Conservation (phyloP, 164 flowering plant species). For the Buxus sempervirens region DNA sequence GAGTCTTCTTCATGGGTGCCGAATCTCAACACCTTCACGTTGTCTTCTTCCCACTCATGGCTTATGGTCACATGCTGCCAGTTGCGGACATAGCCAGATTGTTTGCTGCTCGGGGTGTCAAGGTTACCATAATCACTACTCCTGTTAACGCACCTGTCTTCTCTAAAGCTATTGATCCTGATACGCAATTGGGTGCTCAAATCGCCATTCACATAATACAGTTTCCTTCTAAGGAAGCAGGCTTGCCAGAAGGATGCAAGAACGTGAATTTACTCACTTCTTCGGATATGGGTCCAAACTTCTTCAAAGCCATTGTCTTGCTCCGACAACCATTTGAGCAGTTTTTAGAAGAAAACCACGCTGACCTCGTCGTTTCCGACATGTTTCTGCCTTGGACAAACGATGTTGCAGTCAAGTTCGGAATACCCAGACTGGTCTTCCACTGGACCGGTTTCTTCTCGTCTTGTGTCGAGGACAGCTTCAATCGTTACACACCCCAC, state of each 20-base stretch:
- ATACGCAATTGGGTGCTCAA: conserved; percentile 8
- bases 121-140: conserved; percentile 30
- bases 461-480: conserved; percentile 2
- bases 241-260: conserved; percentile 40
- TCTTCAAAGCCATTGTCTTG: conserved; percentile 18
- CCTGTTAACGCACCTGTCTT: conserved; percentile 21
- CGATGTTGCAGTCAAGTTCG: conserved; percentile 19
- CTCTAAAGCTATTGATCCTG: conserved; percentile 3
- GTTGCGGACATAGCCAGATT: conserved; percentile 19
- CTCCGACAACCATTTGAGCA: conserved; percentile 29
- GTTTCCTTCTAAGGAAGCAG: conserved; percentile 31
- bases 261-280: conserved; percentile 6
- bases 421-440: conserved; percentile 33
- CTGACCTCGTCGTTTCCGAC: conserved; percentile 37
- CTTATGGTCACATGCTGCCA: conserved; percentile 26
- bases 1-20: neutral
- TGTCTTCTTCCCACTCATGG: conserved; percentile 18
- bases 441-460: conserved; percentile 22
- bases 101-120: conserved; percentile 16
- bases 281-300: conserved; percentile 5
- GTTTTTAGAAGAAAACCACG: conserved; percentile 19
- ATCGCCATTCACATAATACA: conserved; percentile 13
- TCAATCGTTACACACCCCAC: conserved; percentile 8
- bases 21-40: neutral
- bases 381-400: conserved; percentile 30